Evolutionary conservation across 139 green algal species (phyloP).

Genomic region (Marvania coccoides): DNA sequence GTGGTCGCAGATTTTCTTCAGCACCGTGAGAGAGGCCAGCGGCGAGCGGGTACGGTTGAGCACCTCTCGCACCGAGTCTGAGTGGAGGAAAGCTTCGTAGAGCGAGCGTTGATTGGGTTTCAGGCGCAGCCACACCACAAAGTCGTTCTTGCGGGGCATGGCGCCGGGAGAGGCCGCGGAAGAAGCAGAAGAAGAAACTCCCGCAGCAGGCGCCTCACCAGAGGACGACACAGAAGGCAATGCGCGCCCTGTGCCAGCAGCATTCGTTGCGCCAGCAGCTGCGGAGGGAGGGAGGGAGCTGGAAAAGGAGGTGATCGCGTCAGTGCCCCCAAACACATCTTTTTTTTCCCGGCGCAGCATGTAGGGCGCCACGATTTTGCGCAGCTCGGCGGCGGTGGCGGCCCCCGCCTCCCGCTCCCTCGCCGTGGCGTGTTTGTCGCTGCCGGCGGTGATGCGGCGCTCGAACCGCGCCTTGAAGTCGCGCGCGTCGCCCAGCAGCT

Average conservation of each 20-base stretch:
- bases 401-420: conserved; percentile 46
- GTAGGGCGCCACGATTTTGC: conserved; percentile 53
- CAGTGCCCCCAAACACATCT: conserved; percentile 46
- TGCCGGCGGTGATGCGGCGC: conserved; percentile 45
- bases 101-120: conserved; percentile 53
- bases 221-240: background rate
- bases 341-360: conserved; percentile 88
- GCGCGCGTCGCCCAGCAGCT: conserved; percentile 49
- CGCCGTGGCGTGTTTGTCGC: conserved; percentile 42
- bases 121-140: conserved; percentile 91
- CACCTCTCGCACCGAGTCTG: conserved; percentile 49
- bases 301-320: background rate
- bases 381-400: conserved; percentile 49
- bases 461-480: conserved; percentile 55
- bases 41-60: conserved; percentile 75
- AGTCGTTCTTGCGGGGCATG: conserved; percentile 63
- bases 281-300: background rate
- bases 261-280: too few species aligned
- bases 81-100: conserved; percentile 72
- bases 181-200: background rate
- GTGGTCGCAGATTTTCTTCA: conserved; percentile 92
- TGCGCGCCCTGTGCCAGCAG: too few species aligned
- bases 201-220: background rate
- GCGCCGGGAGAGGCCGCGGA: background rate
- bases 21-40: conserved; percentile 60